A percentile compares a stretch with the other conserved stretches of the same genome.
Conservation (phyloP, 495 filamentous ascomycete species). For the Penicillium paxilli region DNA sequence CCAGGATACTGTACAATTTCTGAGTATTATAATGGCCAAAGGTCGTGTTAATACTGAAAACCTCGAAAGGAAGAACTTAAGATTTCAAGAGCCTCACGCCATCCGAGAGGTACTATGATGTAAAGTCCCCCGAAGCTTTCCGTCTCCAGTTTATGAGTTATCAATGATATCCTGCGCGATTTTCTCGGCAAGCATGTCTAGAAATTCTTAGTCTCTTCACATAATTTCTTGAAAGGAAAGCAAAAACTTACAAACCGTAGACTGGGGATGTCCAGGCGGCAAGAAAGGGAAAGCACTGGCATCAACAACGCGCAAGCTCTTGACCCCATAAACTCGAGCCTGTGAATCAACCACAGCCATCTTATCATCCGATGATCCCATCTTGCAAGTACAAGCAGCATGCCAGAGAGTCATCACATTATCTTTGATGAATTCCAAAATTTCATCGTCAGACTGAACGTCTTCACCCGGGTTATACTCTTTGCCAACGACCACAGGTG, state of each 20-base stretch:
- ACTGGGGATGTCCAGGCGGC: slow-evolving; percentile 52
- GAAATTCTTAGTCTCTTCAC: neutral
- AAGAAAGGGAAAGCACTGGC: slow-evolving; percentile 53
- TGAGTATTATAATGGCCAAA: no score
- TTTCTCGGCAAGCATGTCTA: slow-evolving; percentile 56
- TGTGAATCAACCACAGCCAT: slow-evolving; percentile 58
- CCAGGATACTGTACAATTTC: no score
- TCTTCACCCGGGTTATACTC: slow-evolving; percentile 49
- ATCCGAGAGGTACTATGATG: no score
- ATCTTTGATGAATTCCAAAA: slow-evolving; percentile 43
- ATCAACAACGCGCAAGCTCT: slow-evolving; percentile 58
- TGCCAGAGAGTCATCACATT: slow-evolving; percentile 50
- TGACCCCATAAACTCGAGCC: slow-evolving; percentile 52
- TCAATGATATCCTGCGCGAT: slow-evolving; percentile 45
- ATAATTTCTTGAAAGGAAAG: neutral
- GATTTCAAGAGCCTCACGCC: no score
- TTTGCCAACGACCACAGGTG: slow-evolving; percentile 39
- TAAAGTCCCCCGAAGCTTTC: no score
- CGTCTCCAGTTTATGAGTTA: neutral
- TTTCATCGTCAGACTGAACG: slow-evolving; percentile 51
- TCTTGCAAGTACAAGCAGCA: slow-evolving; percentile 52
- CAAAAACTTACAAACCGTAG: slow-evolving; percentile 41
- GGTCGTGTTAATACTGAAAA: no score
- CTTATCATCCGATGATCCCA: slow-evolving; percentile 49
- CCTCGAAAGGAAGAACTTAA: no score